These are phyloP conservation scores for Pestalotiopsis sp. DNA, from an alignment of 2,329 filamentous ascomycete genomes.

Conservation along the genomic window DNA sequence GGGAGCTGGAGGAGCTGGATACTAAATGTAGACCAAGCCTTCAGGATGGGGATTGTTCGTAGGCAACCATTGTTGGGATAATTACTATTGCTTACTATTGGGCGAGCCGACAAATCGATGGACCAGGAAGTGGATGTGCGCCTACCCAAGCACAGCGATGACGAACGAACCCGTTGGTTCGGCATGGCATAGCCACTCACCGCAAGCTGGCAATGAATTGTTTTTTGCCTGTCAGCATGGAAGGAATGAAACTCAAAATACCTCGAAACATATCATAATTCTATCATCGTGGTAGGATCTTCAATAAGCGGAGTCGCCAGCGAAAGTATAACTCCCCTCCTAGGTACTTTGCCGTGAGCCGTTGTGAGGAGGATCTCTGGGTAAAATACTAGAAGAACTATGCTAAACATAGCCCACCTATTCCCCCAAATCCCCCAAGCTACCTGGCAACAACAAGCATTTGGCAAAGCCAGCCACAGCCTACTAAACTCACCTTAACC, in stretches of 20 bases:
- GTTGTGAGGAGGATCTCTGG: background rate
- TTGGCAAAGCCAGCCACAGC: background rate
- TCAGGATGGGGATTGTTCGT: background rate
- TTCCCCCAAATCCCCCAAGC: background rate
- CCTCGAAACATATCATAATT: background rate
- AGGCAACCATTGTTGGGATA: background rate
- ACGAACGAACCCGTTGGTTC: background rate
- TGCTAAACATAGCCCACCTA: background rate
- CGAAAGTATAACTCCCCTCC: background rate
- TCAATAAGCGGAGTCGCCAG: background rate
- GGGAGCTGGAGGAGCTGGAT: background rate
- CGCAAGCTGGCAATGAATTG: background rate
- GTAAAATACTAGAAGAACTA: background rate
- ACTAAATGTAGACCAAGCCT: background rate
- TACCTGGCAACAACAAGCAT: background rate
- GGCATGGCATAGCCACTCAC: background rate
- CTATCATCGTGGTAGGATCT: background rate
- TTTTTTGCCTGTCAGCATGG: background rate
- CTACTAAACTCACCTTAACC: background rate
- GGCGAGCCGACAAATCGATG: background rate
- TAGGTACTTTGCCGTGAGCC: background rate
- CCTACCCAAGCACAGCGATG: background rate
- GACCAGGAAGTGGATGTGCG: background rate
- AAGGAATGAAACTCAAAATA: background rate
- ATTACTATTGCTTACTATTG: background rate